Percentiles rank a stretch among this genome's conserved stretches.
phyloP scores from a whole-genome alignment of 345 rosid species.

The Geranium brycei region DNA sequence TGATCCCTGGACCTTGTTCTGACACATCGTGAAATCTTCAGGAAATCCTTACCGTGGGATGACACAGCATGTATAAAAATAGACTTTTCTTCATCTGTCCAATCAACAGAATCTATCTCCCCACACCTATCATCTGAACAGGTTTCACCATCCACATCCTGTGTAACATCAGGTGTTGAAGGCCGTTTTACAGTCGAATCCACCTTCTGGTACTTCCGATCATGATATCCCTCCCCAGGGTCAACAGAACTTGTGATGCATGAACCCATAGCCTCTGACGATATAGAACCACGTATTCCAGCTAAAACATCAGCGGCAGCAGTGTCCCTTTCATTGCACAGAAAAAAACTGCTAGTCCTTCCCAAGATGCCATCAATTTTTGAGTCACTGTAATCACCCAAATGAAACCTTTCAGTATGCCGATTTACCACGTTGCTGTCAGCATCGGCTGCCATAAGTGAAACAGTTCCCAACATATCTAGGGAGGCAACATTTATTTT shows the following conservation, averaged over 20 bases:
- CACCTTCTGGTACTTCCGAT: slow-evolving; percentile 29
- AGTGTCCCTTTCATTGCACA: slow-evolving; percentile 50
- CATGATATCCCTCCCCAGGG: slow-evolving; percentile 32
- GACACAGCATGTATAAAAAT: slow-evolving; percentile 61
- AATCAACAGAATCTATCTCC: slow-evolving; percentile 68
- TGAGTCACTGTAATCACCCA: slow-evolving; percentile 32
- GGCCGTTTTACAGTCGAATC: slow-evolving; percentile 30
- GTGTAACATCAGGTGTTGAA: slow-evolving; percentile 45
- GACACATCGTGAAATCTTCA: slow-evolving; percentile 44
- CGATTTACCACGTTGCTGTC: slow-evolving; percentile 28
- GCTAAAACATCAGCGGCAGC: slow-evolving; percentile 79
- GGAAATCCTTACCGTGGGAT: slow-evolving; percentile 73
- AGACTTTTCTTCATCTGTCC: slow-evolving; percentile 87
- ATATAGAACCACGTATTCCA: slow-evolving; percentile 62
- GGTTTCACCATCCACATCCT: slow-evolving; percentile 63
- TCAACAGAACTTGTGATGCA: slow-evolving; percentile 59
- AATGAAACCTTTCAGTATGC: slow-evolving; percentile 30
- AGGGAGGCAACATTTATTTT: slow-evolving; percentile 61
- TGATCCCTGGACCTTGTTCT: slow-evolving; percentile 67
- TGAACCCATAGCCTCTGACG: slow-evolving; percentile 82
- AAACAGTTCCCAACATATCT: slow-evolving; percentile 64
- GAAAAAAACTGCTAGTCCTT: slow-evolving; percentile 35
- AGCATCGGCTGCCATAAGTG: slow-evolving; percentile 60
- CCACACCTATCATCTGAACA: slow-evolving; percentile 91
- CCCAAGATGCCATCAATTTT: slow-evolving; percentile 35